phyloP scores from a whole-genome alignment of 2,329 filamentous ascomycete genomes.

The Incumbomyces lentus region DNA sequence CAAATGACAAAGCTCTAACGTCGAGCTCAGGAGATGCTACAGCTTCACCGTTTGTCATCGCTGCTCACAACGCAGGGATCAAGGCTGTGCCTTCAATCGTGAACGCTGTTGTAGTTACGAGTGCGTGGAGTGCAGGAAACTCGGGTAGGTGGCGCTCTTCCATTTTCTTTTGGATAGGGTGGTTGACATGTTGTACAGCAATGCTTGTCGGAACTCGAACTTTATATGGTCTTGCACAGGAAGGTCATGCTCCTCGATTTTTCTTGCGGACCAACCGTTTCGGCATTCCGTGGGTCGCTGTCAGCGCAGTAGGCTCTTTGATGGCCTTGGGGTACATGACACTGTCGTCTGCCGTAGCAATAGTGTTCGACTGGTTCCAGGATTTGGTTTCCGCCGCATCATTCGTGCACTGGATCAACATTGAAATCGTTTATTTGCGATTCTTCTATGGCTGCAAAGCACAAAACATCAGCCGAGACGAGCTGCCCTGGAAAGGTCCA shows the following conservation, averaged over 20 bases:
- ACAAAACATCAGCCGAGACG: slow-evolving; percentile 30
- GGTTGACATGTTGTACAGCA: slow-evolving; percentile 20
- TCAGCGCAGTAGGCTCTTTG: slow-evolving; percentile 33
- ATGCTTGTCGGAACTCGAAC: slow-evolving; percentile 31
- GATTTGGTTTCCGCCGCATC: slow-evolving; percentile 31
- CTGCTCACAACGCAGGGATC: slow-evolving; percentile 48
- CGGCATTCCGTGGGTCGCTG: slow-evolving; percentile 45
- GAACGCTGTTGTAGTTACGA: slow-evolving; percentile 65
- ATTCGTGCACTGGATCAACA: slow-evolving; percentile 31
- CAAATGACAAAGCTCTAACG: slow-evolving; percentile 40
- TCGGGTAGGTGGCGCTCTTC: slow-evolving; percentile 21
- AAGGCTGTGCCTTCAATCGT: slow-evolving; percentile 59
- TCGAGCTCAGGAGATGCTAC: slow-evolving; percentile 42
- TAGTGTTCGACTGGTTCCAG: slow-evolving; percentile 33
- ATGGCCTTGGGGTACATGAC: slow-evolving; percentile 29
- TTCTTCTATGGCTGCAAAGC: slow-evolving; percentile 43
- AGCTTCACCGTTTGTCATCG: slow-evolving; percentile 35
- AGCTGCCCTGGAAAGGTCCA: slow-evolving; percentile 42
- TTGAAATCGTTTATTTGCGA: slow-evolving; percentile 38
- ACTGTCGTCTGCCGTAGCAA: slow-evolving; percentile 25
- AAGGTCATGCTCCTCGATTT: too few species aligned
- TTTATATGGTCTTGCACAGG: slow-evolving; percentile 15
- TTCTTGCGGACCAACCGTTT: slow-evolving; percentile 22
- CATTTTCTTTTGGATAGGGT: slow-evolving; percentile 25
- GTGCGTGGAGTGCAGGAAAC: slow-evolving; percentile 48